Conservation (phyloP, 2,329 filamentous ascomycete species). For the Diplodia sapinea region DNA sequence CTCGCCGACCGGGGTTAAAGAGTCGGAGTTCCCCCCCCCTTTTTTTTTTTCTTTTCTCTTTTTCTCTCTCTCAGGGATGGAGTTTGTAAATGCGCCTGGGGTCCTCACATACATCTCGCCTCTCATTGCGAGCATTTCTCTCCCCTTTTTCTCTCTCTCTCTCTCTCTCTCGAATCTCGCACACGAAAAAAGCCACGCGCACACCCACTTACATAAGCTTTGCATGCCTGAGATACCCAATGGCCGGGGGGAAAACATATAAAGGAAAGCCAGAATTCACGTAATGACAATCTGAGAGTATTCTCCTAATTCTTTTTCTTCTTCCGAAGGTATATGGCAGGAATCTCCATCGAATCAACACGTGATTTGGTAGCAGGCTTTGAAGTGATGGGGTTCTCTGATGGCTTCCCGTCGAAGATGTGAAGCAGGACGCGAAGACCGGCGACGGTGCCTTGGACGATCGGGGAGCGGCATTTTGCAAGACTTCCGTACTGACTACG, state of each 20-base stretch:
- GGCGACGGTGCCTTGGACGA: too few relatives aligned
- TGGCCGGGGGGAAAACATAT: conserved; percentile 8
- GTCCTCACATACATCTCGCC: not conserved
- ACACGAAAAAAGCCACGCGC: not conserved
- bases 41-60: not conserved
- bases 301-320: not conserved
- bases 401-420: too few relatives aligned
- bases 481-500: too few relatives aligned
- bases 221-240: conserved; percentile 28
- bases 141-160: not conserved
- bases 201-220: conserved; percentile 13
- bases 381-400: too few relatives aligned
- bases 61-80: not conserved
- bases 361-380: not conserved
- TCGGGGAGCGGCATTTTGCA: too few relatives aligned
- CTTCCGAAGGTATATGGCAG: not conserved
- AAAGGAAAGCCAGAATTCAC: not conserved
- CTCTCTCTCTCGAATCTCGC: not conserved
- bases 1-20: conserved; percentile 14
- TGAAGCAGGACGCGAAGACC: too few relatives aligned
- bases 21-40: not conserved
- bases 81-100: not conserved
- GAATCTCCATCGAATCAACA: not conserved
- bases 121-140: not conserved
- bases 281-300: conserved; percentile 20